Base-by-base conservation (phyloP, 139 green algal species). In the Deuterostichococcus epilithicus region DNA sequence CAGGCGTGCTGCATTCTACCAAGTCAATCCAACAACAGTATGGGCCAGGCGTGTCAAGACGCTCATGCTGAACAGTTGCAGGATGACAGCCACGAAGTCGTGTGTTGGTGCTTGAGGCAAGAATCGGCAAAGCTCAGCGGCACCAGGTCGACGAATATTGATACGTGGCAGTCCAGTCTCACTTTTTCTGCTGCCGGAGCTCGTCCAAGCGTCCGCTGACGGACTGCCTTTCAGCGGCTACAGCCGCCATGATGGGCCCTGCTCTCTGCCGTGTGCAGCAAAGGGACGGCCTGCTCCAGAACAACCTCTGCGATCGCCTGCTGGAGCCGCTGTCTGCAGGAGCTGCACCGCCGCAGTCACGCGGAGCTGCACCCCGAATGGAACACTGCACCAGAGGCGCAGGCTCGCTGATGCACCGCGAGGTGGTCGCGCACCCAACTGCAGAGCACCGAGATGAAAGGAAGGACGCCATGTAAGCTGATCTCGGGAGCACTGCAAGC, bases 121-220 rank as follows among this genome's bases (percentile, higher is more conserved):
- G 30, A 32, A 13, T 22, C 3, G 42, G 15, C 5, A 68, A 52
- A 5, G 42, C 44, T 38, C 3, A 60, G 15, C 18, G 45, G 63
- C 59, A 20, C n/a, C 28, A 69, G 15, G 5, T 26, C 5, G 63
- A n/a, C 30, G 10, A 3, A 38, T 35, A 38, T 69, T 26, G 10
- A 37, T 18, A 6, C 23, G 28, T 32, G 23, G 28, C 63, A 69
- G 5, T 37, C 15, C 15, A 18, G 3, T 2, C 73, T 72, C 73
- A 83, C 81, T 66, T 86, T 5, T 45, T 44, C 70, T 86, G 78
- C 60, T 78, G 35, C 59, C 92, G 92, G 18, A 94, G 76, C 33
- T 89, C 84, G 0, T 76, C 78, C 89, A 94, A 93, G 8, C 78
- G 77, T 6, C 75, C 77, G n/a, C 73, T 80, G 4, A 88, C 72